Percentiles rank a stretch among this genome's conserved stretches.
Evolutionary conservation across 1,284 basidiomycete species (phyloP).

Genomic region (Pterulicium gracile): DNA sequence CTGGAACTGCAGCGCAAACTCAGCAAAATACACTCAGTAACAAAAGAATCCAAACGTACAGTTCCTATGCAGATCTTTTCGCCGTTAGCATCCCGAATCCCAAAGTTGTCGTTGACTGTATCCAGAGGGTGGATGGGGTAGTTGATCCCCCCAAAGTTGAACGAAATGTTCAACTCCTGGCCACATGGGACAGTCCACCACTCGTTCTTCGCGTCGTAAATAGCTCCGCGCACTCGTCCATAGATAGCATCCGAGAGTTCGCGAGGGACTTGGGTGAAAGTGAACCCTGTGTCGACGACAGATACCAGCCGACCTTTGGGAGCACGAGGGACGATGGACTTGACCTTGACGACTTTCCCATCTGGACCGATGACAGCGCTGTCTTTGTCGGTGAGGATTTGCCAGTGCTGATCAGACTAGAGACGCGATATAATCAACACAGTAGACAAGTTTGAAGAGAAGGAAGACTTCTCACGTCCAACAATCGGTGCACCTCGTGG

Average conservation of each 20-base stretch:
- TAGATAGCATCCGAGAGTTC: conserved; percentile 69
- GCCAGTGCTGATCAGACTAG: conserved; percentile 65
- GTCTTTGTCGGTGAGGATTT: conserved; percentile 51
- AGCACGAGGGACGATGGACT: conserved; percentile 58
- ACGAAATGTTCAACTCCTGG: conserved; percentile 56
- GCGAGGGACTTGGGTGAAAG: conserved; percentile 61
- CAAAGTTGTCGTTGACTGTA: conserved; percentile 56
- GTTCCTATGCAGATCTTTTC: conserved; percentile 56
- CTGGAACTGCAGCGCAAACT: conserved; percentile 46
- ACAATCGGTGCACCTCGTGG: conserved; percentile 46
- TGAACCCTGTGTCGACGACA: conserved; percentile 67
- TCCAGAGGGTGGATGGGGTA: conserved; percentile 69
- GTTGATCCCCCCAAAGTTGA: conserved; percentile 58
- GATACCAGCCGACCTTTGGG: conserved; percentile 55
- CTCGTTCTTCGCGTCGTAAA: conserved; percentile 43
- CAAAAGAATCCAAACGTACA: conserved; percentile 27
- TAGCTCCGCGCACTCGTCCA: conserved; percentile 64
- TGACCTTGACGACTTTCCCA: conserved; percentile 44
- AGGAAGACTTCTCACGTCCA: conserved; percentile 28
- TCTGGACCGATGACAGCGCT: conserved; percentile 61
- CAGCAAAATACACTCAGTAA: conserved; percentile 1
- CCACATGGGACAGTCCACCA: conserved; percentile 68
- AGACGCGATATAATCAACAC: background rate
- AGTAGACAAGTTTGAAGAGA: background rate
- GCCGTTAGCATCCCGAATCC: conserved; percentile 40